Conservation (phyloP, 805 yeast species). For the Blastobotrys americana region DNA sequence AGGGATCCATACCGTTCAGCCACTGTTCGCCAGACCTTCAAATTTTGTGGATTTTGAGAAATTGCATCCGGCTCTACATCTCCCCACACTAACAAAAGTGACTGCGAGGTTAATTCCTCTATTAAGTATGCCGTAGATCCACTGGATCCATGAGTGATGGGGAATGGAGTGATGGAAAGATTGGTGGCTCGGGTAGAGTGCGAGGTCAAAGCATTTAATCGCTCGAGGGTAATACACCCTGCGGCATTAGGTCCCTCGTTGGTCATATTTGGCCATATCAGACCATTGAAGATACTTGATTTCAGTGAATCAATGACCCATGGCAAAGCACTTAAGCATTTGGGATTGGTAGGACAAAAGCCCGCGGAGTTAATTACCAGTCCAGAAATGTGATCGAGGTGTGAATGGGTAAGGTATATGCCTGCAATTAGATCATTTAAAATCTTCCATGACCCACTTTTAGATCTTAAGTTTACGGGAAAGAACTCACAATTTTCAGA, state of each 20-base stretch:
- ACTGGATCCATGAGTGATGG: conserved; percentile 30
- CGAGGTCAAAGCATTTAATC: conserved; percentile 7
- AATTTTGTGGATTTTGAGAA: conserved; percentile 36
- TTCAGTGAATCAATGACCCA: conserved; percentile 47
- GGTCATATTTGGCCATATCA: conserved; percentile 71
- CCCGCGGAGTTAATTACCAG: conserved; percentile 66
- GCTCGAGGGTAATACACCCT: conserved; percentile 10
- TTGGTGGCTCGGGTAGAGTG: conserved; percentile 10
- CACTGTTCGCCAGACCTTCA: conserved; percentile 49
- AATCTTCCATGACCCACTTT: conserved; percentile 21
- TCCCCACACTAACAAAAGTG: conserved; percentile 61
- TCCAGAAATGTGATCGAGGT: conserved; percentile 71
- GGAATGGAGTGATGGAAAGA: conserved; percentile 16
- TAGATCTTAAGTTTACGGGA: background rate
- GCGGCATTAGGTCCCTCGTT: conserved; percentile 20
- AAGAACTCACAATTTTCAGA: background rate
- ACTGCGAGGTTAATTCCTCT: conserved; percentile 28
- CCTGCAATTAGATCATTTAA: conserved; percentile 22
- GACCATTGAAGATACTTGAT: conserved; percentile 59
- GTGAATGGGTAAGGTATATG: conserved; percentile 64
- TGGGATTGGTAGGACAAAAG: conserved; percentile 32
- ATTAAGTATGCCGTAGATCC: conserved; percentile 58
- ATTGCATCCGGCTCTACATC: conserved; percentile 68
- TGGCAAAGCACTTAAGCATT: conserved; percentile 46
- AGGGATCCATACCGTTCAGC: conserved; percentile 43